phyloP scores from a whole-genome alignment of 2,329 filamentous ascomycete species.

The Pestalotiopsis sp. region DNA sequence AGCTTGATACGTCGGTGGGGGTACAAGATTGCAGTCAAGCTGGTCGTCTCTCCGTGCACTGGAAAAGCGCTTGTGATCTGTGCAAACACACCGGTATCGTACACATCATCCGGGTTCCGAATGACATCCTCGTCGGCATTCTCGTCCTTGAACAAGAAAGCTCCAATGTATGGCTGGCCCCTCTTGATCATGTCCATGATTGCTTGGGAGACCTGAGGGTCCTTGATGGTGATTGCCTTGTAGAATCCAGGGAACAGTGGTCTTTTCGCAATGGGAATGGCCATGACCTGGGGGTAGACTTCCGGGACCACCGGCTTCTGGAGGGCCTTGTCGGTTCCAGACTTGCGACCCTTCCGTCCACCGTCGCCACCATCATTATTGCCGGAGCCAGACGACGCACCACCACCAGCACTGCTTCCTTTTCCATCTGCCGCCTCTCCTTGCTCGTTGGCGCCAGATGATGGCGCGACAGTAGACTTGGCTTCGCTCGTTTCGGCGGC shows the following conservation, averaged over 20 bases:
- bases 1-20: slow-evolving; percentile 94
- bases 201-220: slow-evolving; percentile 86
- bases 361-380: slow-evolving; percentile 65
- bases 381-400: slow-evolving; percentile 50
- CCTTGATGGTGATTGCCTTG: slow-evolving; percentile 95
- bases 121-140: slow-evolving; percentile 93
- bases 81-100: slow-evolving; percentile 95
- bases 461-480: slow-evolving; percentile 44
- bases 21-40: slow-evolving; percentile 91
- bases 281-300: slow-evolving; percentile 96
- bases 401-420: slow-evolving; percentile 57
- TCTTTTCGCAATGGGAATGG: slow-evolving; percentile 91
- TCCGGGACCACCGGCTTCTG: slow-evolving; percentile 91
- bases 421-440: slow-evolving; percentile 55
- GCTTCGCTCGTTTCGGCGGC: slow-evolving; percentile 50
- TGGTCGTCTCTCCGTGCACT: slow-evolving; percentile 80
- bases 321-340: slow-evolving; percentile 70
- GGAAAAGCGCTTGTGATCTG: slow-evolving; percentile 97
- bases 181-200: slow-evolving; percentile 97
- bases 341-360: slow-evolving; percentile 73
- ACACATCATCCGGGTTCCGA: slow-evolving; percentile 85
- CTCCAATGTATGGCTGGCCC: slow-evolving; percentile 95
- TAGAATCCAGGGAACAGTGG: slow-evolving; percentile 98
- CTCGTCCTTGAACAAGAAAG: slow-evolving; percentile 96
- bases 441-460: slow-evolving; percentile 49